Evolutionary conservation across 495 filamentous ascomycete species (phyloP), one percentile per base, ranked within the genome.

Genomic region (Aspergillus kassunensis): DNA sequence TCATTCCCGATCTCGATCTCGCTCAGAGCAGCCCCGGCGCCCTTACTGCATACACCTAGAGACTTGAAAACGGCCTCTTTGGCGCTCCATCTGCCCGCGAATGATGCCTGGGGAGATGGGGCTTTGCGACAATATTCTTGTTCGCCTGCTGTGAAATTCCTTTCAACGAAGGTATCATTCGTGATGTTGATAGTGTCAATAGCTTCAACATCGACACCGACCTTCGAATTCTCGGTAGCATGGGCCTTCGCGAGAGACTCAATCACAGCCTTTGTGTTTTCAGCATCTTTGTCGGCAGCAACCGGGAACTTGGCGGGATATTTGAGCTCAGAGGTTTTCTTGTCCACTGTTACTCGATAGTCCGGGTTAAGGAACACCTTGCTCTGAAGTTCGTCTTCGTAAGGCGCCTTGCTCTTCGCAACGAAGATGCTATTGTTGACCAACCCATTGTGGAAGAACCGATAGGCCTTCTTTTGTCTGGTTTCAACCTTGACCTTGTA

Each of bases 61-160:
- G 88, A 87, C 79, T 99, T 99, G 76, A 99, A 99, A 4, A 99
- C 90, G 4, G 92, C 93, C 74, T 99, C 93, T 72, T 99, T 99
- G 3, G 93, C 93, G 57, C 84, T 89, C 93, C 93, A 99, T 50
- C 89, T 82, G 13, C 93, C 93, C 0, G 93, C 88, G 70, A 96
- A 97, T 34, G 87, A 89, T 41, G 89, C 83, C 59, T 90, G 88
- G 1, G 90, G 84, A 57, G 76, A 79, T 35, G 87, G 69, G 23
- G 90, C 89, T 64, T 86, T 84, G 44, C 74, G 79, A 75, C 95
- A 97, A 71, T 97, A 95, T 44, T 80, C 79, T 59, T 88, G 83
- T 73, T 99, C 93, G 19, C 68, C 71, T 15, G 75, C 64, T 2
- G 91, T 97, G 72, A 97, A 99, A 71, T 99, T 99, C 42, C 93